Evolutionary conservation across 2,329 filamentous ascomycete genomes (phyloP).

Genomic region (Penicillium sclerotiorum): DNA sequence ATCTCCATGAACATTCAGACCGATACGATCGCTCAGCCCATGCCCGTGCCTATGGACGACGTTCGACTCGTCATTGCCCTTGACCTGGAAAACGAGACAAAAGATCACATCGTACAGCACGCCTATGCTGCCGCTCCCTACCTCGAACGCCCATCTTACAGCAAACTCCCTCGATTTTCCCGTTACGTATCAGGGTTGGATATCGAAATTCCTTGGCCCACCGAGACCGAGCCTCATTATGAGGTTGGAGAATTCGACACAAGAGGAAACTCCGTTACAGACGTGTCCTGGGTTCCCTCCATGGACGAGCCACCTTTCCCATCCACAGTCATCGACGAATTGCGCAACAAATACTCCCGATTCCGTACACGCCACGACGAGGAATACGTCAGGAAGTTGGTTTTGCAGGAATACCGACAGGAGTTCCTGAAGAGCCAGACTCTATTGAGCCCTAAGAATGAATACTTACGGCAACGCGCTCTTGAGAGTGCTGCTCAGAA

Average conservation of each 20-base stretch:
- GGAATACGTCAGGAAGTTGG: constrained; percentile 69
- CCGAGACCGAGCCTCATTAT: constrained; percentile 52
- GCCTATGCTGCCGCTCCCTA: constrained; percentile 59
- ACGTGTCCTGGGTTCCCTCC: constrained; percentile 74
- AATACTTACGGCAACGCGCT: constrained; percentile 40
- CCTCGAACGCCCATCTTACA: constrained; percentile 54
- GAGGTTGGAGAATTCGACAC: constrained; percentile 70
- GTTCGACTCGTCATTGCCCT: constrained; percentile 82
- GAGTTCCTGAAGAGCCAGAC: constrained; percentile 48
- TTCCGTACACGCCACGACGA: constrained; percentile 80
- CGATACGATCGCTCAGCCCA: constrained; percentile 52
- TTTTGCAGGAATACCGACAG: constrained; percentile 58
- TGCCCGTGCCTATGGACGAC: constrained; percentile 67
- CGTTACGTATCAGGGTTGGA: constrained; percentile 70
- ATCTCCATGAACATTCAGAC: constrained; percentile 41
- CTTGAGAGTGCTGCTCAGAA: constrained; percentile 41
- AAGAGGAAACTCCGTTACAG: constrained; percentile 72
- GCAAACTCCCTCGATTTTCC: constrained; percentile 43
- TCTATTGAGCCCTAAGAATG: constrained; percentile 53
- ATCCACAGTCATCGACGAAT: constrained; percentile 74
- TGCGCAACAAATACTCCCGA: constrained; percentile 78
- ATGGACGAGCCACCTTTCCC: constrained; percentile 80
- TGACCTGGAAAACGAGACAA: constrained; percentile 62
- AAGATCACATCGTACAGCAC: constrained; percentile 77
- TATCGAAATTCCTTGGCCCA: constrained; percentile 76